Evolutionary conservation across 345 rosid genomes (phyloP).

Genomic region (Camelina laxa): DNA sequence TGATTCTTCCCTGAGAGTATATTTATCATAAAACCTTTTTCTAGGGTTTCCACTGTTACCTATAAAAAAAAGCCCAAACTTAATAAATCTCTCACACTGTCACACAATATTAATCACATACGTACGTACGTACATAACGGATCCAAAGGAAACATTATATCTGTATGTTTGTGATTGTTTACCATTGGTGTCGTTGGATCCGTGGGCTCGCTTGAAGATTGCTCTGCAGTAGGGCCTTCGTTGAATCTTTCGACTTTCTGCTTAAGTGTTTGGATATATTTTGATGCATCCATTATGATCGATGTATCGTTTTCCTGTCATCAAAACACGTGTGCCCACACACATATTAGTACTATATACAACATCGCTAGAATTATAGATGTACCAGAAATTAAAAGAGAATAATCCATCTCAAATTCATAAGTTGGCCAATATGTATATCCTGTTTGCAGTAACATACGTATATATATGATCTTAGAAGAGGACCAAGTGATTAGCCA

Average conservation of each 20-base stretch:
- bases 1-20: slow-evolving; percentile 66
- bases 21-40: slow-evolving; percentile 75
- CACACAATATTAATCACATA: slow-evolving; percentile 23
- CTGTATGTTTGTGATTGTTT: slow-evolving; percentile 4
- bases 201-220: slow-evolving; percentile 42
- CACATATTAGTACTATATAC: slow-evolving; percentile 27
- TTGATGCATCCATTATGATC: slow-evolving; percentile 82
- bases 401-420: slow-evolving; percentile 2
- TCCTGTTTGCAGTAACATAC: slow-evolving; percentile 9
- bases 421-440: background rate
- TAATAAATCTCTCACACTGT: slow-evolving; percentile 16
- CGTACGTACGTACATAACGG: slow-evolving; percentile 1
- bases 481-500: slow-evolving; percentile 7
- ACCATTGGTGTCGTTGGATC: slow-evolving; percentile 45
- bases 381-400: background rate
- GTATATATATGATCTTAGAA: background rate
- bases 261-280: slow-evolving; percentile 81
- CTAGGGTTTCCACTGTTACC: slow-evolving; percentile 84
- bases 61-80: slow-evolving; percentile 46
- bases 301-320: slow-evolving; percentile 68
- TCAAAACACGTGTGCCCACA: background rate
- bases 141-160: background rate
- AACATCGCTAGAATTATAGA: background rate
- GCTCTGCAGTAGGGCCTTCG: slow-evolving; percentile 51
- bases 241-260: slow-evolving; percentile 71